Conservation (phyloP, 306 rosid species). For the Oemleria cerasiformis region DNA sequence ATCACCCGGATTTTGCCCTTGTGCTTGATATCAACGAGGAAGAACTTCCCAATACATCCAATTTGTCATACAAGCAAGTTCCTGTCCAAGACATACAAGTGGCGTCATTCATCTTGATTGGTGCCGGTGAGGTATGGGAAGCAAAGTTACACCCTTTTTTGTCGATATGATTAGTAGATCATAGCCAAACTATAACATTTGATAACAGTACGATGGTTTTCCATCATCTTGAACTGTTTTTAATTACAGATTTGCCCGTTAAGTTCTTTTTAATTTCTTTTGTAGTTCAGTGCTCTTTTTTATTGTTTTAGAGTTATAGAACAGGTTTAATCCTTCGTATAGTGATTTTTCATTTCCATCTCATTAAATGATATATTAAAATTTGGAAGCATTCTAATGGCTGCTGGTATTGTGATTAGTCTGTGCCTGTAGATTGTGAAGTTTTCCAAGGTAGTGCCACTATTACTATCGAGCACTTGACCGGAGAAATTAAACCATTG, state of each 20-base stretch:
- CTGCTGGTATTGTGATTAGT: slow-evolving; percentile 84
- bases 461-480: slow-evolving; percentile 90
- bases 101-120: slow-evolving; percentile 79
- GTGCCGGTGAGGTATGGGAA: slow-evolving; percentile 87
- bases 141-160: slow-evolving; percentile 11
- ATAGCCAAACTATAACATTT: not conserved
- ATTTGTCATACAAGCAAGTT: slow-evolving; percentile 78
- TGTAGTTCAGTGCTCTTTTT: not conserved
- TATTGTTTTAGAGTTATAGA: not conserved
- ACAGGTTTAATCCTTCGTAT: slow-evolving; percentile 3
- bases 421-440: slow-evolving; percentile 99
- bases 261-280: not conserved
- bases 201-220: not conserved
- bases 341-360: slow-evolving; percentile 11
- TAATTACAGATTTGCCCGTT: not conserved
- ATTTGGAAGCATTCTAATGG: slow-evolving; percentile 48
- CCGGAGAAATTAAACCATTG: slow-evolving; percentile 93
- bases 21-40: slow-evolving; percentile 69
- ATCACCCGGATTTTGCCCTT: slow-evolving; percentile 87
- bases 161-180: slow-evolving; percentile 3
- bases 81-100: slow-evolving; percentile 78
- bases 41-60: slow-evolving; percentile 73
- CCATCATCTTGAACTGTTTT: not conserved
- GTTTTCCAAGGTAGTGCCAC: slow-evolving; percentile 92
- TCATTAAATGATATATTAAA: slow-evolving; percentile 27